Evolutionary conservation across 2,329 filamentous ascomycete species (phyloP).

Genomic region (Aspergillus chevalieri): DNA sequence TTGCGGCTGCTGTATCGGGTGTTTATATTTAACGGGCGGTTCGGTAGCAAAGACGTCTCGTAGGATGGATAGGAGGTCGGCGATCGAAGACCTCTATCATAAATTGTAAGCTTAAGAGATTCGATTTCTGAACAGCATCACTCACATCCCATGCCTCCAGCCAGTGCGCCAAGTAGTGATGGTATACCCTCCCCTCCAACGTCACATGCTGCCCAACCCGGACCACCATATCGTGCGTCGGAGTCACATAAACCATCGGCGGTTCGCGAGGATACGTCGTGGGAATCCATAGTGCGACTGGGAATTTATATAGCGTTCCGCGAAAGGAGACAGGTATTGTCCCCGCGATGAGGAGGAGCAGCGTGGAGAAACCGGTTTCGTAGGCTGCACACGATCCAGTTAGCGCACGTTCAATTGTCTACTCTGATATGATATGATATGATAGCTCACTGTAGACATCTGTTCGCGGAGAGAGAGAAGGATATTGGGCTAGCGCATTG

Average conservation of each 20-base stretch:
- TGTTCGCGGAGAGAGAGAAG: constrained; percentile 75
- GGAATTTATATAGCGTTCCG: constrained; percentile 83
- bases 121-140: constrained; percentile 17
- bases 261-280: constrained; percentile 81
- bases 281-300: constrained; percentile 86
- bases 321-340: constrained; percentile 89
- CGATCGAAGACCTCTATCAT: constrained; percentile 67
- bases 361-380: constrained; percentile 76
- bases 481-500: constrained; percentile 70
- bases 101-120: not conserved
- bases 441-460: constrained; percentile 79
- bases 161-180: constrained; percentile 92
- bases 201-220: constrained; percentile 92
- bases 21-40: constrained; percentile 76
- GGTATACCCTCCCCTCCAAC: constrained; percentile 86
- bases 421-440: not conserved
- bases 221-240: constrained; percentile 81
- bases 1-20: constrained; percentile 34
- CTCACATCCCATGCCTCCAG: constrained; percentile 81
- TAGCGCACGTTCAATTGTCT: not conserved
- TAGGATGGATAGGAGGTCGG: constrained; percentile 76
- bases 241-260: constrained; percentile 82
- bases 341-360: constrained; percentile 79
- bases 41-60: constrained; percentile 89
- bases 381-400: constrained; percentile 55